Evolutionary conservation across 805 yeast genomes (phyloP).

Genomic region (Pichia heedii): DNA sequence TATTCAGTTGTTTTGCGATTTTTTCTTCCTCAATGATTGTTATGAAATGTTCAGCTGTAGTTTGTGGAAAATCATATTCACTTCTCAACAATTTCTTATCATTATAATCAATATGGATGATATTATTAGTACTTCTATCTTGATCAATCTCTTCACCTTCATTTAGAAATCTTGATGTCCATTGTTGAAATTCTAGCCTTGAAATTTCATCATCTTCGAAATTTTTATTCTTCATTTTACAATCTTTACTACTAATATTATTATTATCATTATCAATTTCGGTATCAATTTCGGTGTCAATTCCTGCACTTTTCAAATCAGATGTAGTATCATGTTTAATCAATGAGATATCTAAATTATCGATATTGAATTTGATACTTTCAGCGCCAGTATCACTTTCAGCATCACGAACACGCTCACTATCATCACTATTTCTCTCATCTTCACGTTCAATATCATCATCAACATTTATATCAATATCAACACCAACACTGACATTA

Average conservation of each 20-base stretch:
- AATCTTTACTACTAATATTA: conserved; percentile 12
- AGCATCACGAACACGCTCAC: no score
- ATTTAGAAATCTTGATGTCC: conserved; percentile 42
- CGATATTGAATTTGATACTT: conserved; percentile 3
- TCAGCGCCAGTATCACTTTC: no score
- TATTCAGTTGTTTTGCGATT: no score
- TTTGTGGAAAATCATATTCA: conserved; percentile 9
- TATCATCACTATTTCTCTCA: no score
- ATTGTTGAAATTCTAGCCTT: conserved; percentile 42
- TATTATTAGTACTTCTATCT: no score
- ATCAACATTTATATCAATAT: not conserved
- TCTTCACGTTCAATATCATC: not conserved
- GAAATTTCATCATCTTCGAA: conserved; percentile 34
- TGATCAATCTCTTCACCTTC: no score
- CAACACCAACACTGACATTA: not conserved
- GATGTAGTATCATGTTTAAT: no score
- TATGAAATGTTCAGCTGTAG: conserved; percentile 10
- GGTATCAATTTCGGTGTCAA: no score
- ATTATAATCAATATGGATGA: no score
- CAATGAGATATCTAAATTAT: not conserved
- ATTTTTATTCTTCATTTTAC: conserved; percentile 17
- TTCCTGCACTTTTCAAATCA: no score
- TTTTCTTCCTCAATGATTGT: conserved; percentile 2
- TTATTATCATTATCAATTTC: conserved; percentile 1
- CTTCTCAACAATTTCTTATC: no score